phyloP scores from a whole-genome alignment of 176 grass and related monocot genomes.

The Puya raimondii region DNA sequence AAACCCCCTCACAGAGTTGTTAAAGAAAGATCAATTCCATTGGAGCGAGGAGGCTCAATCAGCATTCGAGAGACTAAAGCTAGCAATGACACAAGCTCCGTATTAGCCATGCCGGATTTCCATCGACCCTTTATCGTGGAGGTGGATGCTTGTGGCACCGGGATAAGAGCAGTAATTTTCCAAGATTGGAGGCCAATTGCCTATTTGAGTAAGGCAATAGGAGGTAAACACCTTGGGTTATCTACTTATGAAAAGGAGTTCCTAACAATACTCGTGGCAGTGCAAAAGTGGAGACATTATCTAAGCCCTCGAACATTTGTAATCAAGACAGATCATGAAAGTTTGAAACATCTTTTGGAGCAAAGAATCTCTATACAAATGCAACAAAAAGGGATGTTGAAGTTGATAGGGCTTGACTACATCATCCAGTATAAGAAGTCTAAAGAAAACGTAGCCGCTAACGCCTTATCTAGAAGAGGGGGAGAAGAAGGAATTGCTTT shows the following conservation, averaged over 20 bases:
- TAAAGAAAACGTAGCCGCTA: too few relatives aligned
- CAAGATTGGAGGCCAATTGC: too few relatives aligned
- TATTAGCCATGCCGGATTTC: neutral
- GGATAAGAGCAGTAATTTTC: too few relatives aligned
- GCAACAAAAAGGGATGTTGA: too few relatives aligned
- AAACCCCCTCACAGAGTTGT: neutral
- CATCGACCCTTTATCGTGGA: neutral
- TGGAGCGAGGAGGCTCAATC: neutral
- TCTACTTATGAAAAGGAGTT: neutral
- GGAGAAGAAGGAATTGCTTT: too few relatives aligned
- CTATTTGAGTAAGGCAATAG: too few relatives aligned
- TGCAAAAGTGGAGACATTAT: neutral
- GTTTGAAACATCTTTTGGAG: neutral
- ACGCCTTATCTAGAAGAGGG: too few relatives aligned
- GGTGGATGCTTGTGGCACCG: neutral
- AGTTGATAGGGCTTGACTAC: too few relatives aligned
- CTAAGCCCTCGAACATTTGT: neutral
- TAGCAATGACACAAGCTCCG: neutral
- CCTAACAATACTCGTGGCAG: neutral
- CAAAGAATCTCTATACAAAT: too few relatives aligned
- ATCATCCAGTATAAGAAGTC: too few relatives aligned
- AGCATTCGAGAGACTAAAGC: neutral
- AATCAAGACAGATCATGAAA: neutral
- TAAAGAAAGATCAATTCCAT: too few relatives aligned
- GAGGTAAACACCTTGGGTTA: too few relatives aligned